Evolutionary conservation across 495 filamentous ascomycete genomes (phyloP), one percentile per base, ranked within the genome.

Genomic region (Xylaria nigripes): DNA sequence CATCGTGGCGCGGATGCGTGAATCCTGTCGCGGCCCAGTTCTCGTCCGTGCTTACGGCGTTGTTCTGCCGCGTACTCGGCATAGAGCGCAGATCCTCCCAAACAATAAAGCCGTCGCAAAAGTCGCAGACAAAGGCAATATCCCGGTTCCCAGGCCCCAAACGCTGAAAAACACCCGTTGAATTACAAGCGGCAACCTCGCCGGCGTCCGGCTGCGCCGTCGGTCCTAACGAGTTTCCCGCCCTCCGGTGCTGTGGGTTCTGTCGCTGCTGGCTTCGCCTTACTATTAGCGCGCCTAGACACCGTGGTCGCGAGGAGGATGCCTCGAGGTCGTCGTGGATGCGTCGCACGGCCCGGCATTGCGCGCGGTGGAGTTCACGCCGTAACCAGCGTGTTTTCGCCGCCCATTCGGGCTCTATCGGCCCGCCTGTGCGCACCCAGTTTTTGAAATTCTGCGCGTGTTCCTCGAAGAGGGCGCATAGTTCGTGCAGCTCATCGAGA

Each of bases 61-160:
- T 40, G 15, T 21, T 29, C 10, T 63, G 50, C 19, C 74, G 54
- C 34, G 62, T 62, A 1, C 70, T 64, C 12, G 74, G 72, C 58
- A 76, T 70, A 3, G 56, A 59, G 42, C 59, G 61, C 48, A 76
- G 56, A 54, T 77, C 70, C 25, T 70, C 64, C 74, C 74, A 77
- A 21, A 77, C 63, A 12, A 77, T 54, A 38, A 68, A 71, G 7
- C 74, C 74, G 58, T 75, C 71, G 66, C 74, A 77, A 54, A 71
- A 77, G 58, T 77, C 70, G 58, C 74, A 77, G 0, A 76, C 67
- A 50, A 76, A 77, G 1, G 74, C 73, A 16, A 71, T 69, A 52
- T 76, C 72, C n/a, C 27, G 44, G 12, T 54, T 48, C 24, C 44
- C 51, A 8, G 51, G 51, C 3, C 22, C 51, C 34, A 74, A 61